A percentile compares a stretch with the other conserved stretches of the same genome.
Evolutionary conservation across 1,284 basidiomycete genomes (phyloP).

Genomic region (Puccinia novopanici): DNA sequence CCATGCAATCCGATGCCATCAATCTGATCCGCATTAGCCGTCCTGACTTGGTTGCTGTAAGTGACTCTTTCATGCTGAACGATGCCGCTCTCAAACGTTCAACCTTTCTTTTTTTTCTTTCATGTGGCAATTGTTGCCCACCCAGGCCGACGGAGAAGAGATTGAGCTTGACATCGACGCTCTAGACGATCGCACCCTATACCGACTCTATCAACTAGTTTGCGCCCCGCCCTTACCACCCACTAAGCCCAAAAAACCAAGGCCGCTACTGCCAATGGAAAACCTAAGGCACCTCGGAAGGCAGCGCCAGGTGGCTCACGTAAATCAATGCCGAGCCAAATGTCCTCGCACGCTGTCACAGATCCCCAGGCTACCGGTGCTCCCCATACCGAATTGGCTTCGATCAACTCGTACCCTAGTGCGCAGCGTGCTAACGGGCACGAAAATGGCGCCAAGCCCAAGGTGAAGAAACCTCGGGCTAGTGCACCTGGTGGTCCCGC

Average conservation of each 20-base stretch:
- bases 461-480: slow-evolving; percentile 32
- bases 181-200: slow-evolving; percentile 77
- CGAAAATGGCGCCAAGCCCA: slow-evolving; percentile 17
- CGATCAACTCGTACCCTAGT: neutral
- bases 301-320: slow-evolving; percentile 5
- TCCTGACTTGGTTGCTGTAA: slow-evolving; percentile 72
- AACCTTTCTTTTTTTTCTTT: too few species aligned
- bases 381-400: neutral
- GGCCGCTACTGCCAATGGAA: slow-evolving; percentile 21
- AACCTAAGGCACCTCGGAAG: neutral
- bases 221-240: slow-evolving; percentile 66
- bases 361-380: neutral
- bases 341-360: neutral
- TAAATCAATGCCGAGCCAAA: slow-evolving; percentile 8
- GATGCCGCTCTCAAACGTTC: too few species aligned
- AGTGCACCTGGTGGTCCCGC: neutral
- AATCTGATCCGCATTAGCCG: slow-evolving; percentile 87
- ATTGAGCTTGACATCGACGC: slow-evolving; percentile 94
- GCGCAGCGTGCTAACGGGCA: neutral
- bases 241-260: slow-evolving; percentile 35
- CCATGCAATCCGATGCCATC: too few species aligned
- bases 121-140: slow-evolving; percentile 24
- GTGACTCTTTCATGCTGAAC: slow-evolving; percentile 60
- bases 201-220: slow-evolving; percentile 90
- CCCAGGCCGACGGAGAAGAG: slow-evolving; percentile 79